These are phyloP conservation scores for Saccharomycopsis amapae DNA, from an alignment of 805 yeast genomes.

Conservation along the genomic window DNA sequence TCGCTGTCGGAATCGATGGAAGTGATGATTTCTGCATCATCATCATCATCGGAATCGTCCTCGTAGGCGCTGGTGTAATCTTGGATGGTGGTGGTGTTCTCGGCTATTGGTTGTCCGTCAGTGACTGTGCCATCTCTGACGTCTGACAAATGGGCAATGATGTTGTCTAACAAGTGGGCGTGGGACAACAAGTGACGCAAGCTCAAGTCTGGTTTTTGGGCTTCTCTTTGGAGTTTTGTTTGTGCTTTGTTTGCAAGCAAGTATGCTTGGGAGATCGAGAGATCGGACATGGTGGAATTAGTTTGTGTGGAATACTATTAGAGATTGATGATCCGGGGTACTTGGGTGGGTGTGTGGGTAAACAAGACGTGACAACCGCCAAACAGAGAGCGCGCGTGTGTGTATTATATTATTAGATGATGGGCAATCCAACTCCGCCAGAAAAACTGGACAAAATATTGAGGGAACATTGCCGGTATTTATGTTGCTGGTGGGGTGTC, in stretches of 20 bases:
- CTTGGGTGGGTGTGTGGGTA: not conserved
- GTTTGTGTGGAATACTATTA: not conserved
- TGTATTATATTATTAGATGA: too few species aligned
- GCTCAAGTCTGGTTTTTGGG: conserved; percentile 48
- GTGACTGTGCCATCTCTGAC: conserved; percentile 22
- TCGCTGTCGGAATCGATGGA: not conserved
- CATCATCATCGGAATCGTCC: conserved; percentile 13
- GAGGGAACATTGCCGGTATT: too few species aligned
- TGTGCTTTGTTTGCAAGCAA: conserved; percentile 59
- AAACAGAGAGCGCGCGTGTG: too few species aligned
- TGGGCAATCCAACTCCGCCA: too few species aligned
- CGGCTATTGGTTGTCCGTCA: conserved; percentile 21
- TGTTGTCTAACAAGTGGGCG: conserved; percentile 60
- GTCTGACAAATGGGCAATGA: conserved; percentile 41
- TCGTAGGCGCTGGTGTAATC: conserved; percentile 5
- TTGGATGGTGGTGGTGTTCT: not conserved
- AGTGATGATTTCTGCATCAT: conserved; percentile 4
- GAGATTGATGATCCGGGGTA: not conserved
- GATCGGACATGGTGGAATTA: not conserved
- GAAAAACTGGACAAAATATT: too few species aligned
- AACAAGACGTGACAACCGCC: not conserved
- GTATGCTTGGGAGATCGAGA: conserved; percentile 41
- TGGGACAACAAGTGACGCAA: conserved; percentile 57
- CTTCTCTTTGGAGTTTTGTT: conserved; percentile 54
- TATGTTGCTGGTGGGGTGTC: too few species aligned